phyloP scores from a whole-genome alignment of 305 asterid species.

The Fraxinus angustifolia region DNA sequence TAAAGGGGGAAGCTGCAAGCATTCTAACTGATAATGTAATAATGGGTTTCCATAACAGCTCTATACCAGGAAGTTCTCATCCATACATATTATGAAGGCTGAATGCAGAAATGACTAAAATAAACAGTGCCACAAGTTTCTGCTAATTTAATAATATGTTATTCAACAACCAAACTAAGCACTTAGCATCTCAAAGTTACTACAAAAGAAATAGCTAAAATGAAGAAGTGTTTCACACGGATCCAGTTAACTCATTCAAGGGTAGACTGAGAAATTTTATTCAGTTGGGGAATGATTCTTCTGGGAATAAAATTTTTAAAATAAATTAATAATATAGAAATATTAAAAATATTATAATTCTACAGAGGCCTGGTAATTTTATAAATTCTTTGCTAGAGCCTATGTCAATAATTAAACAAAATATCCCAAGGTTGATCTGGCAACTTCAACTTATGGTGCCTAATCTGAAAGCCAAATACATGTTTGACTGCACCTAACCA shows the following conservation, averaged over 20 bases:
- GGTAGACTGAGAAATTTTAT: background rate
- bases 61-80: background rate
- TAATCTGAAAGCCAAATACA: background rate
- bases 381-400: background rate
- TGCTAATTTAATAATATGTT: background rate
- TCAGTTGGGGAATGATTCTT: background rate
- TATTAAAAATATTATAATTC: background rate
- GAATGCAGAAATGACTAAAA: background rate
- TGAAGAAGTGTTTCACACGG: background rate
- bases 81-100: background rate
- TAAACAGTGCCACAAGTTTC: background rate
- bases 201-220: background rate
- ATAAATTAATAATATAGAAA: background rate
- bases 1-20: background rate
- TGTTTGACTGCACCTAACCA: background rate
- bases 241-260: background rate
- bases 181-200: background rate
- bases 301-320: background rate
- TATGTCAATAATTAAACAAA: background rate
- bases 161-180: background rate
- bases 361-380: background rate
- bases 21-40: background rate
- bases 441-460: background rate
- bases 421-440: background rate
- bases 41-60: background rate